Base-by-base conservation (phyloP, 78 protist species). In the Chrysochromulina parva region DNA sequence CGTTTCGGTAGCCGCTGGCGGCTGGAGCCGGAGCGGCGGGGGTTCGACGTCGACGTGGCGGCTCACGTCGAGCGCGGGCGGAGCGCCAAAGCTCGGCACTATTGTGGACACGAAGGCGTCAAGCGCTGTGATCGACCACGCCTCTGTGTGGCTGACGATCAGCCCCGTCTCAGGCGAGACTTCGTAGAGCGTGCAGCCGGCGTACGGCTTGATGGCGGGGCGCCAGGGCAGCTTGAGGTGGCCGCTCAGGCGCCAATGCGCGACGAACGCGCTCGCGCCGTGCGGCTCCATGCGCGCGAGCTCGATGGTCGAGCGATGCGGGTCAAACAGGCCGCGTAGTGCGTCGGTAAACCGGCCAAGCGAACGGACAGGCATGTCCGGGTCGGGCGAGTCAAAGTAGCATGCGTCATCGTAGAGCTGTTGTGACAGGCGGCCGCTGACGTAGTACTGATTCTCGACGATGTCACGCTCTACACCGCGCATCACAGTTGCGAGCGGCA, bases 331-430 rank as follows among this genome's bases (percentile, higher is more conserved):
- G 48, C 84, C 84, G 22, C 52, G 54, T 2, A 74, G 19, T 6
- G 84, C 84, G 10, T 38, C 52, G n/a, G 24, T 13, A n/a, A 50
- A 74, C 58, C 54, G 54, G 24, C n/a, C 58, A 26, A 50, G 47
- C 26, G 6, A 5, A 0, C 84, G 84, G 16, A 74, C 84, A 17
- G 84, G 84, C 84, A 74, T 74, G 55, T 74, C 84, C 2, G 84
- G 84, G 54, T 74, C 84, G 47, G 84, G 84, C 57, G n/a, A 55
- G 55, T 74, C 84, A n/a, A 74, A 74, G 84, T 16, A 74, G 84
- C 84, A 74, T 6, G 22, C 47, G 57, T 74, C 84, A 4, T 6
- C 16, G 84, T 74, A 74, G n/a, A 74, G 13, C 48, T 55, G 24
- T 6, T 10, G 53, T 4, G 84, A 50, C 19, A 74, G 84, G 26